Conservation (phyloP, 2,329 filamentous ascomycete species). For the Colletotrichum tofieldiae region DNA sequence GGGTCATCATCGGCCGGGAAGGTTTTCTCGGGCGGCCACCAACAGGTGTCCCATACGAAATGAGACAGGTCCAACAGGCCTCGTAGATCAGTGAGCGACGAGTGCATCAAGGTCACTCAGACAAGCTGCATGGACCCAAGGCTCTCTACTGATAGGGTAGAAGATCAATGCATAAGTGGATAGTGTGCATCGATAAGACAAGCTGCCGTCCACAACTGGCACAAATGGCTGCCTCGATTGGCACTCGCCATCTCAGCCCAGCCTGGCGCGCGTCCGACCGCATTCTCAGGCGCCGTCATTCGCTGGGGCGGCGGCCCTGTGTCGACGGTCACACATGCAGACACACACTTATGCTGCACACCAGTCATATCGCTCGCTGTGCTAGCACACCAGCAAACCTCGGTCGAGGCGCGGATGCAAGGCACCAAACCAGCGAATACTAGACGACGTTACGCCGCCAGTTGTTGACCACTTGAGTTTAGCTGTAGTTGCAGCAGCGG, state of each 20-base stretch:
- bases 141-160: slow-evolving; percentile 41
- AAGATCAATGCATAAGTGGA: slow-evolving; percentile 26
- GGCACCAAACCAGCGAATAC: slow-evolving; percentile 36
- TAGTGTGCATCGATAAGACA: slow-evolving; percentile 34
- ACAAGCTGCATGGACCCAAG: slow-evolving; percentile 43
- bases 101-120: slow-evolving; percentile 37
- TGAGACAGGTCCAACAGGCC: slow-evolving; percentile 27
- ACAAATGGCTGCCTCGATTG: slow-evolving; percentile 41
- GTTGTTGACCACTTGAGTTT: slow-evolving; percentile 30
- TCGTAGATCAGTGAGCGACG: slow-evolving; percentile 18
- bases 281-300: slow-evolving; percentile 36
- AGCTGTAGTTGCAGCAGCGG: slow-evolving; percentile 32
- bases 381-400: slow-evolving; percentile 24
- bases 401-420: slow-evolving; percentile 36
- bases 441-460: slow-evolving; percentile 28
- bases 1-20: neutral
- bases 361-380: slow-evolving; percentile 43
- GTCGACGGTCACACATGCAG: slow-evolving; percentile 42
- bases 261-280: slow-evolving; percentile 39
- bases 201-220: slow-evolving; percentile 42
- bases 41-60: too few species aligned
- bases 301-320: slow-evolving; percentile 33
- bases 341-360: slow-evolving; percentile 36
- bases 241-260: slow-evolving; percentile 33
- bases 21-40: slow-evolving; percentile 31